A percentile compares a stretch with the other conserved stretches of the same genome.
phyloP scores from a whole-genome alignment of 2,329 filamentous ascomycete genomes.

The Kalaharituber pfeilii region DNA sequence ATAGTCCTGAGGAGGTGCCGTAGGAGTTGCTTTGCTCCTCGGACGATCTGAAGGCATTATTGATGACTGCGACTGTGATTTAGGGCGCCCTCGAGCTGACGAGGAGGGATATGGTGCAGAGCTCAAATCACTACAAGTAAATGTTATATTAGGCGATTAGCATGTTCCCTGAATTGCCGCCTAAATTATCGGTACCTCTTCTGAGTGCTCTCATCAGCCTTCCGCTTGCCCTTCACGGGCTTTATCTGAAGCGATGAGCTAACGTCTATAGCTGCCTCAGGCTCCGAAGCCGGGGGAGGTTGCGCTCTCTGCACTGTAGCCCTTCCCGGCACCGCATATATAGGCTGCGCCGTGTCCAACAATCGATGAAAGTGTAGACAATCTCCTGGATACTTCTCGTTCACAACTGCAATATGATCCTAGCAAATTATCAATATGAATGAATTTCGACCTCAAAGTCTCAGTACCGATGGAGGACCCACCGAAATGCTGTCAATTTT shows the following conservation, averaged over 20 bases:
- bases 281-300: neutral
- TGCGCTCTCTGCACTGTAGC: constrained; percentile 20
- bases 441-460: neutral
- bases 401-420: constrained; percentile 40
- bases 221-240: neutral
- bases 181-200: neutral
- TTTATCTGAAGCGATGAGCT: neutral
- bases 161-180: too few species aligned
- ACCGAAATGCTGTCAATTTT: constrained; percentile 34
- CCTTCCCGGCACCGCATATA: constrained; percentile 42
- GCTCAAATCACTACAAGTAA: too few species aligned
- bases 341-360: constrained; percentile 40
- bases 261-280: neutral
- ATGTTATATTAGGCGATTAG: too few species aligned
- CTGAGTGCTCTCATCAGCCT: neutral
- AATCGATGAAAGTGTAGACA: constrained; percentile 44
- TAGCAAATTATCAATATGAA: constrained; percentile 12
- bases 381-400: constrained; percentile 50
- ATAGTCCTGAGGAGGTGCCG: neutral
- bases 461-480: constrained; percentile 19
- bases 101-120: too few species aligned
- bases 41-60: neutral
- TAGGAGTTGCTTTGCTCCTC: neutral
- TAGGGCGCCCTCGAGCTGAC: neutral
- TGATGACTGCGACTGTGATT: neutral